Conservation (phyloP, 1,284 basidiomycete genomes). For the Melampsora abietis-canadensis region DNA sequence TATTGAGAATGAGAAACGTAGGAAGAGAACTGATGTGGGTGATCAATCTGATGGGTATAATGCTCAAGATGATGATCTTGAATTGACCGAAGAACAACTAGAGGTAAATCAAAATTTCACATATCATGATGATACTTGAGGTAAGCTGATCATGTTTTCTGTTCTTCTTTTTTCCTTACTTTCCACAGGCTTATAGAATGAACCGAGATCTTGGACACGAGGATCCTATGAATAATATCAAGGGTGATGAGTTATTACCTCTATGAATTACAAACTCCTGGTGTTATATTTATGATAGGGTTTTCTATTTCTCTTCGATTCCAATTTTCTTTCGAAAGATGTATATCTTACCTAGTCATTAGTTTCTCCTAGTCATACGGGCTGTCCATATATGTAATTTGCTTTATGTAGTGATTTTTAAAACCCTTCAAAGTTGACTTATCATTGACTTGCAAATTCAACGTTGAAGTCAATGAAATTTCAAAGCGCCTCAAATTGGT, state of each 20-base stretch:
- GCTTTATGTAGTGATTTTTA: too few relatives aligned
- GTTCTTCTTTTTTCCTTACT: slow-evolving; percentile 42
- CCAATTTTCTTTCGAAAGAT: too few relatives aligned
- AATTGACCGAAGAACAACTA: slow-evolving; percentile 57
- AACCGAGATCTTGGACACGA: slow-evolving; percentile 62
- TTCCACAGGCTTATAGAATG: slow-evolving; percentile 77
- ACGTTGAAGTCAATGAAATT: too few relatives aligned
- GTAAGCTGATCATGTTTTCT: slow-evolving; percentile 69
- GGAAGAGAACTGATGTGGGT: slow-evolving; percentile 61
- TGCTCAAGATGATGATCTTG: slow-evolving; percentile 54
- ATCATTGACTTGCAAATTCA: too few relatives aligned
- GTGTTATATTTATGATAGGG: too few relatives aligned
- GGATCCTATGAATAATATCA: slow-evolving; percentile 84
- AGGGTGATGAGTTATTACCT: slow-evolving; percentile 59
- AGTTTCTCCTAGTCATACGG: too few relatives aligned
- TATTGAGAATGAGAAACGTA: slow-evolving; percentile 73
- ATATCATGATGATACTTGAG: slow-evolving; percentile 55
- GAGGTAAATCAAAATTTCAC: slow-evolving; percentile 62
- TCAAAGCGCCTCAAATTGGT: too few relatives aligned
- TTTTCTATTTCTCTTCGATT: too few relatives aligned
- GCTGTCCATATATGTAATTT: too few relatives aligned
- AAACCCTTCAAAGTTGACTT: too few relatives aligned
- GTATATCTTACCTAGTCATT: too few relatives aligned
- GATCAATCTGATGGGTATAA: slow-evolving; percentile 60
- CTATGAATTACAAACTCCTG: slow-evolving; percentile 37